Evolutionary conservation across 2,329 filamentous ascomycete species (phyloP), one percentile per base, ranked within the genome.

Genomic region (Dothidotthia symphoricarpi): DNA sequence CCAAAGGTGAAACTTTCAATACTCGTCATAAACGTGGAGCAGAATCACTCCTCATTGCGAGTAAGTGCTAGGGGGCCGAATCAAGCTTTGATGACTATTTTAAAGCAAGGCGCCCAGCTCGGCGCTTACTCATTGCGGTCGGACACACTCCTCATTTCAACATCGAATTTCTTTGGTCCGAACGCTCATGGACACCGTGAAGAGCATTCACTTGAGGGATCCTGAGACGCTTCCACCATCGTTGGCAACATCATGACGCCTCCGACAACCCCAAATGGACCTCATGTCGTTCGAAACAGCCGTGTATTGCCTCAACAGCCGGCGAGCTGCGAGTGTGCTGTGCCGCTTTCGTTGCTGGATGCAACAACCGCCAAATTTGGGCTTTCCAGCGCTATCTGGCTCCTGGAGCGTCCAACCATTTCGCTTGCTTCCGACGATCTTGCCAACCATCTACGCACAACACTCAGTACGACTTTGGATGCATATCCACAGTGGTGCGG

Each of bases 341-440:
- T 39, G 3, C 39, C 36, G 2, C 16, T 46, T n/a, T 46, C 43
- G 24, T 19, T 46, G 5, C 36, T 43, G 19, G 39, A 46, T 15
- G 43, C 43, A 24, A 46, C 36, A 3, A 46, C 43, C 6, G 39
- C 39, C 13, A 43, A 38, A 1, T 37, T 43, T 10, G 36, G 14
- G 3, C 39, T 46, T 3, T 34, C 43, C 6, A 46, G 16, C 28
- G 36, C 43, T 15, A 15, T 43, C 13, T 43, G 36, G 43, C 43
- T 46, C 15, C 10, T 46, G 2, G 39, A 39, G 14, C 28, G 28
- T 19, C 26, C 34, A 1, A 24, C 8, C 6, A 26, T 16, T 14
- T 8, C 17, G 13, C 13, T 16, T 8, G 15, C 14, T 32, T 19
- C 25, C 26, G 13, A 10, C 3, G 13, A 33, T 13, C 9, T 39